Base-by-base conservation (phyloP, 164 flowering plant genomes). In the Aristolochia contorta region DNA sequence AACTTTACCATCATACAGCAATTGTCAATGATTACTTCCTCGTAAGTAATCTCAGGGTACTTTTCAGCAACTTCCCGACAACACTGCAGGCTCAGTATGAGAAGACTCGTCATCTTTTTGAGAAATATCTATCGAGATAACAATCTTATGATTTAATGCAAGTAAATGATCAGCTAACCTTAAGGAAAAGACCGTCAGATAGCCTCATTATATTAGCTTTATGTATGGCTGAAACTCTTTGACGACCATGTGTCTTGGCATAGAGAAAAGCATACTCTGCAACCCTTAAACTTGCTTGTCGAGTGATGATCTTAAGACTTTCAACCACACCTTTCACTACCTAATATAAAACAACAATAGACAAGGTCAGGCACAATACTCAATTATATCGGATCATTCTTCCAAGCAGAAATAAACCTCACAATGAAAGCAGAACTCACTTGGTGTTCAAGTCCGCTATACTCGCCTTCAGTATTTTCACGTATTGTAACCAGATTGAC, bases 311-410 rank as follows among this genome's bases (percentile, higher is more conserved):
- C 79, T 93, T 93, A 57, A 93, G 78, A 71, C 99, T 93, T 71
- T 93, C 99, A 66, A 93, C 99, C 7, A 93, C 99, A 73, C 99
- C 99, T 71, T 89, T 84, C 57, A 93, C 99, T 69, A 93, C 99
- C 98, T 93, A 71, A 37, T 49, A 68, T 63, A 43, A 52, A 14
- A 19, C 19, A 52, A 3, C 23, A 20, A 23, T 13, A 22, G 1
- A 53, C 30, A 53, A 10, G 27, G 14, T 14, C 10, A 1, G 43
- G 53, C 53, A 49, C 22, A 49, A 49, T 20, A 49, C 15, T 49
- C 22, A 18, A 3, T 49, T 20, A 49, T 49, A 5, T 49, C 53
- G 4, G 53, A 49, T 49, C 5, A 27, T 49, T 4, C 8, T 20
- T 37, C 0, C 56, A 3, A 27, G 56, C 30, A 23, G 20, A 22